phyloP scores from a whole-genome alignment of 768 basidiomycete genomes.

The Russula emetica region DNA sequence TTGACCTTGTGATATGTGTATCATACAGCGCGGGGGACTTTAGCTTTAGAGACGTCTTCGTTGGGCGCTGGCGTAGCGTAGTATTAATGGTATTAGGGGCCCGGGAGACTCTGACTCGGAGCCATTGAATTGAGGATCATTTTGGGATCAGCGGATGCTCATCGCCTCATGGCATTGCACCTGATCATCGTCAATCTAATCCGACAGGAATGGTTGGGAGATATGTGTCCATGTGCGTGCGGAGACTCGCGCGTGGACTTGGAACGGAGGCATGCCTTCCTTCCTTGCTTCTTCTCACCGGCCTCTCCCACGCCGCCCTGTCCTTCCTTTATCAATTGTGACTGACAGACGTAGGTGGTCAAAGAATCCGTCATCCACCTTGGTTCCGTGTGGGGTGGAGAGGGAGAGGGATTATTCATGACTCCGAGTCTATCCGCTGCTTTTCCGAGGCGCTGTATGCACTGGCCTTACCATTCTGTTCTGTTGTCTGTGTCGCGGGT shows the following conservation, averaged over 20 bases:
- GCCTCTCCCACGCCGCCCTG: not conserved
- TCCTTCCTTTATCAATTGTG: not conserved
- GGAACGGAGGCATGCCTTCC: not conserved
- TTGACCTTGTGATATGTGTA: no score
- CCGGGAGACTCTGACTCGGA: not conserved
- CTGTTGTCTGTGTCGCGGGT: not conserved
- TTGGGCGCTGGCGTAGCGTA: not conserved
- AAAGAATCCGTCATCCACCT: not conserved
- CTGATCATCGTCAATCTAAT: slow-evolving; percentile 1
- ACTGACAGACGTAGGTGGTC: no score
- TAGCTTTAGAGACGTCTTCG: not conserved
- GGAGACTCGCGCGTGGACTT: not conserved
- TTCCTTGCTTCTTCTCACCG: not conserved
- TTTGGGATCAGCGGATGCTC: not conserved
- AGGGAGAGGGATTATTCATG: not conserved
- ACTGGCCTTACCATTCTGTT: not conserved
- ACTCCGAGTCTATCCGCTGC: not conserved
- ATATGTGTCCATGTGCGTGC: not conserved
- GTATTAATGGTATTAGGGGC: not conserved
- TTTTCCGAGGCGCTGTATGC: not conserved
- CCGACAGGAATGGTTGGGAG: not conserved
- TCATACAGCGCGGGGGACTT: no score
- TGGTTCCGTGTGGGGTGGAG: not conserved
- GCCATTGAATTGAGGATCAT: not conserved
- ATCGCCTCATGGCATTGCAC: not conserved